Percentiles rank a stretch among this genome's conserved stretches.
phyloP scores from a whole-genome alignment of 139 green algal species.

The Coelastrella sp. region DNA sequence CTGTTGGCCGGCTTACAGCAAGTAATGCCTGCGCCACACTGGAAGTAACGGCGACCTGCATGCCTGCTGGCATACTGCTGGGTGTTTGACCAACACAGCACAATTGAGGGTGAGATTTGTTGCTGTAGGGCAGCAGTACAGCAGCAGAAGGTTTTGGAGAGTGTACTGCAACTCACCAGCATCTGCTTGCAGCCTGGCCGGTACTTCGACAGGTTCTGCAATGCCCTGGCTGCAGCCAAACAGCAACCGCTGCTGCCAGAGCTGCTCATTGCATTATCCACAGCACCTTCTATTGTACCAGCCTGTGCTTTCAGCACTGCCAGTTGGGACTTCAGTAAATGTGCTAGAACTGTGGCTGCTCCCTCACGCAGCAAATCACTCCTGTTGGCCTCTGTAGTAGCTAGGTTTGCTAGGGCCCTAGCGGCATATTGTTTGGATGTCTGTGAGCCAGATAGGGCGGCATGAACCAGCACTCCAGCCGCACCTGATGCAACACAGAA shows the following conservation, averaged over 20 bases:
- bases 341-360: constrained; percentile 33
- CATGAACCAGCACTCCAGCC: constrained; percentile 43
- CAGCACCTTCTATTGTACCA: neutral
- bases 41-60: too few species aligned
- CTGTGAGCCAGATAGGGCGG: constrained; percentile 40
- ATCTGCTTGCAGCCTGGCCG: neutral
- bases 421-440: constrained; percentile 40
- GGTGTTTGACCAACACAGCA: too few species aligned
- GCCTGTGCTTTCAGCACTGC: neutral
- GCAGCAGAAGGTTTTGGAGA: neutral
- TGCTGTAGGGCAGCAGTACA: neutral
- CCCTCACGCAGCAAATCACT: constrained; percentile 30
- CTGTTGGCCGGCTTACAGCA: too few species aligned
- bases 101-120: too few species aligned
- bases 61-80: too few species aligned
- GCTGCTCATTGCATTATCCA: too few species aligned
- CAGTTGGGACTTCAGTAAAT: constrained; percentile 10
- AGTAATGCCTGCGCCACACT: too few species aligned
- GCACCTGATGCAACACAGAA: neutral
- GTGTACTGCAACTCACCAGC: constrained; percentile 22
- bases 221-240: constrained; percentile 11
- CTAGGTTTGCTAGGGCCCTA: constrained; percentile 59
- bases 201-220: constrained; percentile 47
- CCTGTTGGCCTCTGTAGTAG: constrained; percentile 34
- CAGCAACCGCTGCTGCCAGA: neutral